These are phyloP conservation scores for Crepidotus sp. DNA, from an alignment of 1,284 basidiomycete species.

Conservation along the genomic window DNA sequence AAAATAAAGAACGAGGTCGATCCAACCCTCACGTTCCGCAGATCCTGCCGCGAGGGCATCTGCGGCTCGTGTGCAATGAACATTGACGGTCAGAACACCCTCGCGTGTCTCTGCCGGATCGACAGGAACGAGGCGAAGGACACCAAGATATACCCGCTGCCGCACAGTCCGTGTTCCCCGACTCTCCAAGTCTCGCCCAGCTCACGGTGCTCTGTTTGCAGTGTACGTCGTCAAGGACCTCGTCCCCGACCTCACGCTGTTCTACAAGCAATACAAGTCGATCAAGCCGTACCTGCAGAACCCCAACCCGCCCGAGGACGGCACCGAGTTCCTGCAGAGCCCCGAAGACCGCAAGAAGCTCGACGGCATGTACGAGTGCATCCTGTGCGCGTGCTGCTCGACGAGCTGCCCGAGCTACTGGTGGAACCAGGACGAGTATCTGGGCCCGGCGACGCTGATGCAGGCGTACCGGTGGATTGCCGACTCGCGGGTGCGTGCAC, in stretches of 20 bases:
- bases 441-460: conserved; percentile 95
- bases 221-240: conserved; percentile 99
- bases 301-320: conserved; percentile 77
- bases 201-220: conserved; percentile 25
- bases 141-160: conserved; percentile 95
- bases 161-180: conserved; percentile 79
- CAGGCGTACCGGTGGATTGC: conserved; percentile 97
- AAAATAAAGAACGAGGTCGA: conserved; percentile 99
- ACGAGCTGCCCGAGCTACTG: conserved; percentile 95
- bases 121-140: conserved; percentile 69
- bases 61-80: conserved; percentile 99
- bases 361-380: conserved; percentile 96
- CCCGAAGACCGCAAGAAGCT: conserved; percentile 91
- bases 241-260: conserved; percentile 82
- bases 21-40: conserved; percentile 92
- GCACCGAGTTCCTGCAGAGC: conserved; percentile 77
- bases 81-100: conserved; percentile 95
- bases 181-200: not conserved
- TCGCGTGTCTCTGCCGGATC: conserved; percentile 95
- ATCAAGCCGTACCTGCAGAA: conserved; percentile 95
- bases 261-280: conserved; percentile 99
- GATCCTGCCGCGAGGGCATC: conserved; percentile 96
- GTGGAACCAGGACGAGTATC: conserved; percentile 99
- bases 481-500: conserved; percentile 71
- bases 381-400: conserved; percentile 91